Evolutionary conservation across 2,329 filamentous ascomycete genomes (phyloP), one percentile per base, ranked within the genome.

Genomic region (Aspergillus nomiae): DNA sequence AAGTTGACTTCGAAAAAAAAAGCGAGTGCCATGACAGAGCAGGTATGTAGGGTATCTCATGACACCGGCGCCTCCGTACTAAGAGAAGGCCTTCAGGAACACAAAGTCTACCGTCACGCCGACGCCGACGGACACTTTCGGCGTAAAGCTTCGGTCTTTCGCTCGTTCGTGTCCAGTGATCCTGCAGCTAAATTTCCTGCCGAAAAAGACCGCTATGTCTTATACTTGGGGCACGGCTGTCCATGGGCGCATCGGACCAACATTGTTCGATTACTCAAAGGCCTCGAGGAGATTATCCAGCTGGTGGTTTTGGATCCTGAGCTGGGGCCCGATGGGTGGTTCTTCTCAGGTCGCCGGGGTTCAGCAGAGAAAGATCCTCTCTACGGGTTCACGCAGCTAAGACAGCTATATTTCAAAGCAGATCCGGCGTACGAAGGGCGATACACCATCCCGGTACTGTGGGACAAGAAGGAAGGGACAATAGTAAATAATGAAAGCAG

Each of bases 401-500:
- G 89, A 43, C 80, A 96, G 56, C 80, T 96, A 51, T 96, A 96
- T 81, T 89, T 91, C 74, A 86, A 87, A 69, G 86, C 86, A 24
- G 86, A 93, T 69, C 83, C 86, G 1, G 78, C 87, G 38, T 96
- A 92, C 71, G 73, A 80, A 10, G 92, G 90, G 1, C 85, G 92
- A 16, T 94, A 92, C 76, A 96, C 92, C 0, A 92, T 96, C 8
- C 92, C 92, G 0, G 88, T 91, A 28, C 82, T 96, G 58, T 96
- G 90, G 80, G 92, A 96, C 79, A 92, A 87, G 80, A 88, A 90
- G 81, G 80, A 82, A 59, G 85, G 88, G 72, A 86, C 83, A 10
- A 94, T 96, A 70, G 92, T 96, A 66, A 94, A 86, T 84, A 96
- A 96, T 70, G 92, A 96, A 83, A 92, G 90, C 76, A 90, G 87